Conservation (phyloP, 1,284 basidiomycete species). For the Malassezia globosa region DNA sequence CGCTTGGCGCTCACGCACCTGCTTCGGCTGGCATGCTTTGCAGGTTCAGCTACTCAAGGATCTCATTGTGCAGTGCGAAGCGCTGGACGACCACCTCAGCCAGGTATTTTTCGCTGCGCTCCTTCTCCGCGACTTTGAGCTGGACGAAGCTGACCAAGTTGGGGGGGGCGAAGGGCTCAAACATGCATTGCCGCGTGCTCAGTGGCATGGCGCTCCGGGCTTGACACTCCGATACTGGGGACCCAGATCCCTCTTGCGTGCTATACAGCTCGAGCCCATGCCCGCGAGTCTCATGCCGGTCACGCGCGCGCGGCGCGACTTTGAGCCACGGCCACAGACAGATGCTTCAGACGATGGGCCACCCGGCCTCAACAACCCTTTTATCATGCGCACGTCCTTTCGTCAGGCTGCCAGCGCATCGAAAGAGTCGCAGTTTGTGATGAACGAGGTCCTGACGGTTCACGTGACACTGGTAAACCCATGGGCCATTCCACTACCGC, state of each 20-base stretch:
- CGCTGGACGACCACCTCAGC: slow-evolving; percentile 63
- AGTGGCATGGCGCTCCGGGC: slow-evolving; percentile 25
- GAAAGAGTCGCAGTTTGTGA: slow-evolving; percentile 60
- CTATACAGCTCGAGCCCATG: slow-evolving; percentile 66
- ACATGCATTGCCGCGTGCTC: slow-evolving; percentile 35
- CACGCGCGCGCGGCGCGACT: slow-evolving; percentile 11
- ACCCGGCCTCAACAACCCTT: slow-evolving; percentile 20
- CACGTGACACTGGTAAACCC: slow-evolving; percentile 77
- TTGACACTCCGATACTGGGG: slow-evolving; percentile 47
- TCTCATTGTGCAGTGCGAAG: slow-evolving; percentile 76
- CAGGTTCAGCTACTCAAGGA: slow-evolving; percentile 83
- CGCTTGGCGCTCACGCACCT: slow-evolving; percentile 17
- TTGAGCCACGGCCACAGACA: not conserved
- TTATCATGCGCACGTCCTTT: slow-evolving; percentile 33
- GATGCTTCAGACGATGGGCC: slow-evolving; percentile 8
- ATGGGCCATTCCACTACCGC: slow-evolving; percentile 75
- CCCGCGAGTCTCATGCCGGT: slow-evolving; percentile 63
- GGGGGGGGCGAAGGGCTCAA: slow-evolving; percentile 32
- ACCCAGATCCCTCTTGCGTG: slow-evolving; percentile 57
- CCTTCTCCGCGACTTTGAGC: slow-evolving; percentile 20
- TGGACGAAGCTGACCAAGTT: slow-evolving; percentile 33
- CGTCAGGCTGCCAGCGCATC: not conserved
- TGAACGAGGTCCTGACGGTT: slow-evolving; percentile 71
- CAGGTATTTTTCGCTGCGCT: slow-evolving; percentile 26
- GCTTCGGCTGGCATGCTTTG: slow-evolving; percentile 80